Conservation (phyloP, 2,329 filamentous ascomycete genomes). For the Escovopsis sp. region DNA sequence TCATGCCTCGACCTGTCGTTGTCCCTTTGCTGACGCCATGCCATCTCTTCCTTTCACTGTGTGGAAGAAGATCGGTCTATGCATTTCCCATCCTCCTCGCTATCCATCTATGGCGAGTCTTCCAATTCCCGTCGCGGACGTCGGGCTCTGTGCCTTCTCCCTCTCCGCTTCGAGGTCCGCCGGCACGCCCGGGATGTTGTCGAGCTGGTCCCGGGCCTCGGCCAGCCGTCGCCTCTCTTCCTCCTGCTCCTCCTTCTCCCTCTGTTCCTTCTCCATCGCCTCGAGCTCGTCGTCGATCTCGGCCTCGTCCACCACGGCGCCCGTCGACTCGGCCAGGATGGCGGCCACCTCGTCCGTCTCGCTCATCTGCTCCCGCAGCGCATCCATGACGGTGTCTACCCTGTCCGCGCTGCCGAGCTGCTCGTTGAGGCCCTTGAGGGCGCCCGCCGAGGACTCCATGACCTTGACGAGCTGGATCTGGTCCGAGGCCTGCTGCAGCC, state of each 20-base stretch:
- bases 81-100: background rate
- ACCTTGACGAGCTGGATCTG: slow-evolving; percentile 72
- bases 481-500: slow-evolving; percentile 73
- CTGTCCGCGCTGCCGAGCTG: slow-evolving; percentile 63
- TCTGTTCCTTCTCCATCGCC: slow-evolving; percentile 50
- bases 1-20: no score
- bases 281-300: slow-evolving; percentile 84
- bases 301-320: slow-evolving; percentile 51
- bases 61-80: background rate
- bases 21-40: no score
- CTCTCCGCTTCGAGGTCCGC: slow-evolving; percentile 19
- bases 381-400: slow-evolving; percentile 63
- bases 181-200: slow-evolving; percentile 30
- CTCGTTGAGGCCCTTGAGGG: slow-evolving; percentile 58
- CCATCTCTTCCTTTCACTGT: no score
- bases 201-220: slow-evolving; percentile 37
- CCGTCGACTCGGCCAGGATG: slow-evolving; percentile 52
- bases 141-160: slow-evolving; percentile 16
- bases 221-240: slow-evolving; percentile 28
- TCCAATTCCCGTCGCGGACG: slow-evolving; percentile 24
- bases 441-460: slow-evolving; percentile 64
- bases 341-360: slow-evolving; percentile 70
- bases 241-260: slow-evolving; percentile 35
- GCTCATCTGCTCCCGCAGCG: slow-evolving; percentile 64
- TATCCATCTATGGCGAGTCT: slow-evolving; percentile 14